phyloP scores from a whole-genome alignment of 371 early-diverging fungal species.

The Blastocladiella emersonii region DNA sequence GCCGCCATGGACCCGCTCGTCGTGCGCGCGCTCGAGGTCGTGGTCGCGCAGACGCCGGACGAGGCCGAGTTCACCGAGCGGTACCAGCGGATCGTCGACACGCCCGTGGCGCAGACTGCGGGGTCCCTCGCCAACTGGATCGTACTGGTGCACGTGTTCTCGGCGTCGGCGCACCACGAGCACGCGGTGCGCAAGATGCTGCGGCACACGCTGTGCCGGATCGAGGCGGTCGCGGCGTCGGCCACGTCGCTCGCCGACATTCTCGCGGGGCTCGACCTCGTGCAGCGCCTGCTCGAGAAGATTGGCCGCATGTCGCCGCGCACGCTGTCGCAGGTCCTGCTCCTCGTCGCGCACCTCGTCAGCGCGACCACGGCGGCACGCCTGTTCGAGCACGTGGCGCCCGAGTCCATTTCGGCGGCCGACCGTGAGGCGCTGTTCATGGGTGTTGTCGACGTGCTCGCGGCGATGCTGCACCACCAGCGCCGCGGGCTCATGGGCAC shows the following conservation, averaged over 20 bases:
- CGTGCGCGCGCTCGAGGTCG: not conserved
- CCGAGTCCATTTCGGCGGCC: not conserved
- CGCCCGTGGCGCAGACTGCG: not conserved
- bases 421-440: not conserved
- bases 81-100: not conserved
- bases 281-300: not conserved
- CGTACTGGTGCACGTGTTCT: not conserved
- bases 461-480: not conserved
- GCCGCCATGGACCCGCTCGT: not conserved
- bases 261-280: not conserved
- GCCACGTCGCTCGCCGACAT: not conserved
- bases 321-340: not conserved
- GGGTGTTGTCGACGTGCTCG: not conserved
- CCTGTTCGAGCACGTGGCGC: not conserved
- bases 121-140: not conserved
- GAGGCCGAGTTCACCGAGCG: not conserved
- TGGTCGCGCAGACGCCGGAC: not conserved
- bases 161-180: not conserved
- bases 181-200: not conserved
- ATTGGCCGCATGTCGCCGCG: not conserved
- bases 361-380: not conserved
- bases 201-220: not conserved
- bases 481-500: not conserved
- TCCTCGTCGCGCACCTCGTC: not conserved
- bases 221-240: not conserved